phyloP scores from a whole-genome alignment of 352 stramenopile genomes.

The Phytophthora kernoviae region DNA sequence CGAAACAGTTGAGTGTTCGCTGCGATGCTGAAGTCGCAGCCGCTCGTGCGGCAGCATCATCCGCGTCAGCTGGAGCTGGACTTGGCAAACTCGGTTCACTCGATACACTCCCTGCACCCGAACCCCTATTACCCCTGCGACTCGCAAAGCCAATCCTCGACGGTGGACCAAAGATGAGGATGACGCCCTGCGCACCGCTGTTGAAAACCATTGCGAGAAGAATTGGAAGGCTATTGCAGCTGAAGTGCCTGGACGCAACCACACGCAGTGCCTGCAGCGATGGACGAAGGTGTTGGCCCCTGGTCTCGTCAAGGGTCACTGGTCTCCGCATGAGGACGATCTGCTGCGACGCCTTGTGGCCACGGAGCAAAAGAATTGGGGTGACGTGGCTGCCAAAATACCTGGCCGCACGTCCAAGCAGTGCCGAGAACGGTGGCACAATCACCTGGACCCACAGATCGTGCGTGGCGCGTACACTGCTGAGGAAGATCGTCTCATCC shows the following conservation, averaged over 20 bases:
- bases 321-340: constrained; percentile 90
- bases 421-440: constrained; percentile 91
- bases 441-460: constrained; percentile 89
- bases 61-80: constrained; percentile 11
- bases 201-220: constrained; percentile 88
- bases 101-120: constrained; percentile 23
- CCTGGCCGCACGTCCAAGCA: constrained; percentile 89
- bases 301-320: constrained; percentile 90
- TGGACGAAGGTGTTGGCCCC: constrained; percentile 92
- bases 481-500: constrained; percentile 90
- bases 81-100: constrained; percentile 13
- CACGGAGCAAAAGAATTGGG: constrained; percentile 90
- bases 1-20: constrained; percentile 62
- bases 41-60: constrained; percentile 28
- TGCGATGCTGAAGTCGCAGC: constrained; percentile 47
- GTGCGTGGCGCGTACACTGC: constrained; percentile 87
- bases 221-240: constrained; percentile 93
- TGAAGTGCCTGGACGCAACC: constrained; percentile 86
- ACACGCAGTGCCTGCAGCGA: constrained; percentile 91
- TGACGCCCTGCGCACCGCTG: constrained; percentile 80
- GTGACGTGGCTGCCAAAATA: constrained; percentile 86
- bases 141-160: constrained; percentile 75
- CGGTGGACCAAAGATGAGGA: constrained; percentile 91
- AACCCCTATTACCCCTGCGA: constrained; percentile 38
- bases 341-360: constrained; percentile 77